A percentile compares a stretch with the other conserved stretches of the same genome.
Evolutionary conservation across 345 rosid genomes (phyloP).

Genomic region (Bretschneidera sinensis): DNA sequence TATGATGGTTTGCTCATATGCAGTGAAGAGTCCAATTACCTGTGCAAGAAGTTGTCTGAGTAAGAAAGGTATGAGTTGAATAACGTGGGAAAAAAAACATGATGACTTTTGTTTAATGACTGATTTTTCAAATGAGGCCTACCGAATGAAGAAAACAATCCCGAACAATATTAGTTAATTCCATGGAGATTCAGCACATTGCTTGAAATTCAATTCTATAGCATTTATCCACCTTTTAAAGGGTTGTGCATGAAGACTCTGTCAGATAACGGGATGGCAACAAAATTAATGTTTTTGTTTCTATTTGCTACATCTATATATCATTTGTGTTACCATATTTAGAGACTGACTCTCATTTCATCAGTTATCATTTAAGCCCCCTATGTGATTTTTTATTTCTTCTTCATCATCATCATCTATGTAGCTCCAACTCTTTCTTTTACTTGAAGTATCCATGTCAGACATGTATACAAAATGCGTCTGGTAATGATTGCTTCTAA

Average conservation of each 20-base stretch:
- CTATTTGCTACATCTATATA: background rate
- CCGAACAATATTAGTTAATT: background rate
- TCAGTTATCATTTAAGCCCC: background rate
- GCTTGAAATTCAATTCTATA: background rate
- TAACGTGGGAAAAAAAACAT: background rate
- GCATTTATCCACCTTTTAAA: background rate
- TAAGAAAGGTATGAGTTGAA: background rate
- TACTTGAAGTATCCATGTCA: too few species aligned
- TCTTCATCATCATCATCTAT: too few species aligned
- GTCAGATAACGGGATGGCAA: too few species aligned
- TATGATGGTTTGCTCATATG: background rate
- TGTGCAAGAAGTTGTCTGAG: background rate
- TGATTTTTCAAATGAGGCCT: background rate
- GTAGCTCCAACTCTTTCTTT: too few species aligned
- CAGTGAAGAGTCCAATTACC: background rate
- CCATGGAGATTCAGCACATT: background rate
- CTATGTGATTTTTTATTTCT: too few species aligned
- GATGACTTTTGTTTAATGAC: background rate
- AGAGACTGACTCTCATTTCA: background rate
- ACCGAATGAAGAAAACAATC: background rate
- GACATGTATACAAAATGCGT: too few species aligned
- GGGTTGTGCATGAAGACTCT: too few species aligned
- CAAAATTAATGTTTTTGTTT: too few species aligned
- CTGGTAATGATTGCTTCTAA: too few species aligned
- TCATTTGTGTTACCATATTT: background rate